A percentile compares a stretch with the other conserved stretches of the same genome.
phyloP scores from a whole-genome alignment of 1,139 yeast genomes.

The Pichia kudriavzevii region DNA sequence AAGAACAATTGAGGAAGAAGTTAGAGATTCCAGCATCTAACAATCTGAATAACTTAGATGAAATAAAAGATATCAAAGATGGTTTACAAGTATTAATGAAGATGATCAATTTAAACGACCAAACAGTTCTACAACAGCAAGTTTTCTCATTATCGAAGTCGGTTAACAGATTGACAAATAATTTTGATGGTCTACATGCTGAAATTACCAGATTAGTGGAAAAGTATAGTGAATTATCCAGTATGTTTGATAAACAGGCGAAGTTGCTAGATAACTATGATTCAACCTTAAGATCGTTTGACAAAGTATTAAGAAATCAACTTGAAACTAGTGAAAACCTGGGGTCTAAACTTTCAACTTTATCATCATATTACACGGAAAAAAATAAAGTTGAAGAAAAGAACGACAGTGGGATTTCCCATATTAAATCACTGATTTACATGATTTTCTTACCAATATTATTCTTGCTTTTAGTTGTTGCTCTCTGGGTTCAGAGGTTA shows the following conservation, averaged over 20 bases:
- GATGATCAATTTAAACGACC: conserved; percentile 5
- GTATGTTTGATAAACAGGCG: conserved; percentile 18
- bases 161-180: conserved; percentile 17
- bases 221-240: conserved; percentile 16
- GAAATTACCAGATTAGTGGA: conserved; percentile 16
- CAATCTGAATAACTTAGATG: neutral
- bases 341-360: conserved; percentile 16
- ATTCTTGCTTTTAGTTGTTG: conserved; percentile 33
- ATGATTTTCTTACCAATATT: conserved; percentile 36
- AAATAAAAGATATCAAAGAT: conserved; percentile 4
- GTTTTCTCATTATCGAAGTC: conserved; percentile 18
- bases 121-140: conserved; percentile 16
- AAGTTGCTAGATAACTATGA: conserved; percentile 21
- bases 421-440: conserved; percentile 13
- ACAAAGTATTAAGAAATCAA: conserved; percentile 20
- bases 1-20: conserved; percentile 15
- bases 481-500: conserved; percentile 38
- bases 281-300: conserved; percentile 18
- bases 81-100: conserved; percentile 3
- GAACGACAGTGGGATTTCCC: conserved; percentile 1
- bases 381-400: conserved; percentile 1
- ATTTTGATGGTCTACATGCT: conserved; percentile 13
- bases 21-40: neutral
- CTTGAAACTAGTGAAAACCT: conserved; percentile 18
- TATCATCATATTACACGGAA: conserved; percentile 14